Evolutionary conservation across 2,329 filamentous ascomycete genomes (phyloP).

Genomic region (Leptographium radiaticola): DNA sequence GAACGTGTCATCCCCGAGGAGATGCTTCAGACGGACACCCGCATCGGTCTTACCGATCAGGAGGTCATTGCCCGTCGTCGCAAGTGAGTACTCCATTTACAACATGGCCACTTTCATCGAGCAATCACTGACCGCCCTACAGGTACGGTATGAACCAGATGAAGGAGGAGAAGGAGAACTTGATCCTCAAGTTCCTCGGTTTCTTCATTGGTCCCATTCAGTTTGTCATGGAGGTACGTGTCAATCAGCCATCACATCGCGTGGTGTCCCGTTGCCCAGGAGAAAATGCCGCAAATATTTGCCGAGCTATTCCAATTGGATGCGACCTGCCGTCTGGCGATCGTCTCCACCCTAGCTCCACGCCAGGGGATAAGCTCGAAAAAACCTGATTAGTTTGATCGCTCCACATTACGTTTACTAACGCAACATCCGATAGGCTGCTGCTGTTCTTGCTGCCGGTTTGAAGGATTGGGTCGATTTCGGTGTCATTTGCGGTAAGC

Average conservation of each 20-base stretch:
- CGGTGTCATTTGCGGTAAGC: constrained; percentile 64
- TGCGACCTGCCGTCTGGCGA: not conserved
- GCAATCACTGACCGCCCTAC: not conserved
- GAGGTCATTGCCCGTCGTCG: constrained; percentile 52
- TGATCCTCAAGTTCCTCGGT: constrained; percentile 67
- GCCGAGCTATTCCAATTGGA: not conserved
- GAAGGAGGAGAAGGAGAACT: constrained; percentile 77
- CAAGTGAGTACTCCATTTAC: constrained; percentile 32
- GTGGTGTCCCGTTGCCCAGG: too few relatives aligned
- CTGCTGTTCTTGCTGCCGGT: constrained; percentile 69
- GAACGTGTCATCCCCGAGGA: constrained; percentile 52
- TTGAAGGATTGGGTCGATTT: constrained; percentile 87
- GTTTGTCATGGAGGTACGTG: constrained; percentile 78
- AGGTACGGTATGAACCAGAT: constrained; percentile 67
- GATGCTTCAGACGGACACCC: constrained; percentile 62
- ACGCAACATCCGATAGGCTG: constrained; percentile 32
- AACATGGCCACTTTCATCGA: not conserved
- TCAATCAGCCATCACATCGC: not conserved
- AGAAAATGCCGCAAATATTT: not conserved
- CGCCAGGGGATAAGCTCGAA: not conserved
- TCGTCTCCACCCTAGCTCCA: not conserved
- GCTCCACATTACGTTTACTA: not conserved
- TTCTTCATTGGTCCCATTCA: constrained; percentile 86
- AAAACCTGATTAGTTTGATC: constrained; percentile 1
- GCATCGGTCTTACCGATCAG: constrained; percentile 52